Base-by-base conservation (phyloP, 139 green algal genomes). In the Protoeuglena noctilucae region DNA sequence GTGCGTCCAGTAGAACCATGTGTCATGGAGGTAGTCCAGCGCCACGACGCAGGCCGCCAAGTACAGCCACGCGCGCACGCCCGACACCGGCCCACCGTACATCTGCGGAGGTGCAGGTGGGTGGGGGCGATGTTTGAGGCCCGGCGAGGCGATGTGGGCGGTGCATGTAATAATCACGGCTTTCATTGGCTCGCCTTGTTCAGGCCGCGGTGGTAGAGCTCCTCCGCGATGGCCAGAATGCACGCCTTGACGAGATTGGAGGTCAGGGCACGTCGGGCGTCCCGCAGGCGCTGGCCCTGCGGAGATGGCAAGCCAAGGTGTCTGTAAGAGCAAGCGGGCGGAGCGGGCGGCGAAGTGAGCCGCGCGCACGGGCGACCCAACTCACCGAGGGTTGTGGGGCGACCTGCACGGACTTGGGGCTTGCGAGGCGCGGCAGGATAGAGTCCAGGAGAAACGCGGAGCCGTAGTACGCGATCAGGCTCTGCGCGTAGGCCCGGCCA, bases 1-100 rank as follows among this genome's bases (percentile, higher is more conserved):
- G 68, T 94, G 85, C 1, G 82, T 90, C 74, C 80, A 89, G 69
- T 93, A 94, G 68, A 94, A 94, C 85, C 85, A 94, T 14, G 76
- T 41, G 61, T 94, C 85, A 29, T 94, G 85, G 18, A 89, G 58
- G 51, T 76, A 77, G 62, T 94, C 85, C 46, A 94, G 61, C 7
- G 67, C 49, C 0, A 71, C 46, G 0, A 83, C 43, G 2, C 66
- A 70, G 16, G 72, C 18, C 26, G 74, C 4, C 2, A 73, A 58
- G 67, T 86, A 90, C 16, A 66, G 4, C 3, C 68, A 24, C 68
- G 77, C 65, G n/a, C 27, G 7, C 48, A 53, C 22, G 21, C 43
- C 53, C 19, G 16, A 39, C 7, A 78, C 31, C 0, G 54, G 51
- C 2, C 69, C 70, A 0, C 26, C 46, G 57, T 93, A 90, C 2